Conservation (phyloP, 1,139 yeast genomes). For the Lodderomyces elongisporus region DNA sequence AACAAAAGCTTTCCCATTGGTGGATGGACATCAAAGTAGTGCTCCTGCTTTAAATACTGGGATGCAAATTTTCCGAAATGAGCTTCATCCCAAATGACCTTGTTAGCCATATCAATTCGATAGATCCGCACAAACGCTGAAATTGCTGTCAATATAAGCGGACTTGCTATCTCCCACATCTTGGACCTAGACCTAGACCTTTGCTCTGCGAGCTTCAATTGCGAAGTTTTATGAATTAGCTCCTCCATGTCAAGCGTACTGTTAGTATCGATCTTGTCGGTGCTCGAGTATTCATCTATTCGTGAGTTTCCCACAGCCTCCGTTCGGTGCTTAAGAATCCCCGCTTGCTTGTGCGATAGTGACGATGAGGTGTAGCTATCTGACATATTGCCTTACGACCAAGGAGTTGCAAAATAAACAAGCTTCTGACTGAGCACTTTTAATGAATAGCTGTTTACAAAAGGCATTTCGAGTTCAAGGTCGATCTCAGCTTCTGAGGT, state of each 20-base stretch:
- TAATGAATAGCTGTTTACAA: no score
- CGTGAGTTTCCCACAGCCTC: no score
- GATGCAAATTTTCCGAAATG: constrained; percentile 74
- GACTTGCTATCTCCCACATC: constrained; percentile 23
- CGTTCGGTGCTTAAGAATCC: no score
- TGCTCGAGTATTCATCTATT: no score
- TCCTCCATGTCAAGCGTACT: constrained; percentile 22
- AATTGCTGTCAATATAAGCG: constrained; percentile 44
- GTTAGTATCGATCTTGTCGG: not conserved
- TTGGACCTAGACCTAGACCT: constrained; percentile 6
- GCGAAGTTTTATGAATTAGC: constrained; percentile 24
- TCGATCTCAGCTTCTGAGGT: no score
- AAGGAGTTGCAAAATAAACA: no score
- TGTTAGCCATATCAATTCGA: constrained; percentile 54
- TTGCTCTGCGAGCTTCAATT: constrained; percentile 15
- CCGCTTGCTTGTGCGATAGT: no score
- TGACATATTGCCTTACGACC: no score
- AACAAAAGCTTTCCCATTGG: constrained; percentile 71
- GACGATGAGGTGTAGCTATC: no score
- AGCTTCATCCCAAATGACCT: constrained; percentile 96
- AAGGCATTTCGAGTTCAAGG: no score
- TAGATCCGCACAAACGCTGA: constrained; percentile 68
- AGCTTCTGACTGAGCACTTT: no score
- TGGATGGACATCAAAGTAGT: constrained; percentile 76
- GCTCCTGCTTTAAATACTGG: constrained; percentile 57